These are phyloP conservation scores for Echeveria elegans DNA, from an alignment of 164 flowering plant genomes.

Conservation along the genomic window DNA sequence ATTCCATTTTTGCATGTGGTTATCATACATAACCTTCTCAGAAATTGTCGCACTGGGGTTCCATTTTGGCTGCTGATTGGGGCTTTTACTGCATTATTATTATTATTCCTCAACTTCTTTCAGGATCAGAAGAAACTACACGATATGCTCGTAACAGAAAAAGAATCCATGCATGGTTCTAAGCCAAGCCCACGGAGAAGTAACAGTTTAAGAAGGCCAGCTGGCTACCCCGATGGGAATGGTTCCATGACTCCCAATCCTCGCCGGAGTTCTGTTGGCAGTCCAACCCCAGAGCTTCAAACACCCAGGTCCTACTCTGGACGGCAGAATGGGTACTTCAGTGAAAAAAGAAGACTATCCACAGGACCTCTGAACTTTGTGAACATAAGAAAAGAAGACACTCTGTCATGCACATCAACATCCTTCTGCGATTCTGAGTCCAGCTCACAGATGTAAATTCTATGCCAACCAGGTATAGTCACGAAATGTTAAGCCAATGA, in stretches of 20 bases:
- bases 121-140: slow-evolving; percentile 94
- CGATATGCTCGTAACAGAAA: slow-evolving; percentile 71
- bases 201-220: slow-evolving; percentile 58
- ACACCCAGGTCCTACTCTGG: slow-evolving; percentile 80
- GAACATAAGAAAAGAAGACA: slow-evolving; percentile 69
- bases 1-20: neutral
- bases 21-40: too few relatives aligned
- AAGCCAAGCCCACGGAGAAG: slow-evolving; percentile 76
- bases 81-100: neutral
- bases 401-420: slow-evolving; percentile 47
- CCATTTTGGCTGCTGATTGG: neutral
- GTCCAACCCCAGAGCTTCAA: slow-evolving; percentile 54
- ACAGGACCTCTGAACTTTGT: slow-evolving; percentile 78
- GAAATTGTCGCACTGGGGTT: too few relatives aligned
- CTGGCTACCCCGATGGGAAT: slow-evolving; percentile 68
- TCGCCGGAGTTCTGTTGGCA: slow-evolving; percentile 58
- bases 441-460: slow-evolving; percentile 35
- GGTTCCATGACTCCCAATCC: slow-evolving; percentile 78
- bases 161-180: slow-evolving; percentile 87
- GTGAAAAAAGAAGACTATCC: slow-evolving; percentile 70
- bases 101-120: neutral
- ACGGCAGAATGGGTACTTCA: slow-evolving; percentile 83
- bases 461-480: neutral
- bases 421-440: slow-evolving; percentile 71
- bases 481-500: neutral